These are phyloP conservation scores for Xenosphaeropsis pyriputrescens DNA, from an alignment of 2,329 filamentous ascomycete genomes.

Conservation along the genomic window DNA sequence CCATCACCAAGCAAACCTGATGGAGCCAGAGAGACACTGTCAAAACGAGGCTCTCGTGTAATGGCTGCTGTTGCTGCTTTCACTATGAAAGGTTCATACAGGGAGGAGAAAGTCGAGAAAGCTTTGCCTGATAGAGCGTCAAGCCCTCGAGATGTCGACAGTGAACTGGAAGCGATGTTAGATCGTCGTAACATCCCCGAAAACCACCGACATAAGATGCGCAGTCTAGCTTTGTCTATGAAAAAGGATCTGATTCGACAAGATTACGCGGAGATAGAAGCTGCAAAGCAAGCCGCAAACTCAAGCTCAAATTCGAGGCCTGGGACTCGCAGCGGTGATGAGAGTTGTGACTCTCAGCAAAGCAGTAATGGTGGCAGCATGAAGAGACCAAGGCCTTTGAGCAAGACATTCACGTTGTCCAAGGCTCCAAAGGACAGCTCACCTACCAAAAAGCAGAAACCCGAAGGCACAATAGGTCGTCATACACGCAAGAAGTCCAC, in stretches of 20 bases:
- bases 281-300: slow-evolving; percentile 22
- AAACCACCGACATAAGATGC: slow-evolving; percentile 89
- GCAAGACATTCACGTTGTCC: slow-evolving; percentile 53
- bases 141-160: slow-evolving; percentile 28
- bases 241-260: slow-evolving; percentile 93
- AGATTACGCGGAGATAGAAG: slow-evolving; percentile 59
- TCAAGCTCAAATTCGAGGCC: slow-evolving; percentile 19
- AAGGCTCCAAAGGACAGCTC: slow-evolving; percentile 37
- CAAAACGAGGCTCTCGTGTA: slow-evolving; percentile 37
- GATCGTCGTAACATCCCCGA: slow-evolving; percentile 88
- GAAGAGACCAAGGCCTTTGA: slow-evolving; percentile 42
- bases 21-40: slow-evolving; percentile 19
- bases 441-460: slow-evolving; percentile 60
- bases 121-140: slow-evolving; percentile 26
- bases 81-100: no score
- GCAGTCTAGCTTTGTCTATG: slow-evolving; percentile 72
- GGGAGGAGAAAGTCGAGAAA: slow-evolving; percentile 2
- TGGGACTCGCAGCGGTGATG: slow-evolving; percentile 23
- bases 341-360: slow-evolving; percentile 8
- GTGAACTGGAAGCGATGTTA: slow-evolving; percentile 47
- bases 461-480: slow-evolving; percentile 45
- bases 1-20: slow-evolving; percentile 15
- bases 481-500: slow-evolving; percentile 60
- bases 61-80: slow-evolving; percentile 44
- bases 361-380: slow-evolving; percentile 15